Evolutionary conservation across 306 rosid species (phyloP).

Genomic region (Medicago ruthenica): DNA sequence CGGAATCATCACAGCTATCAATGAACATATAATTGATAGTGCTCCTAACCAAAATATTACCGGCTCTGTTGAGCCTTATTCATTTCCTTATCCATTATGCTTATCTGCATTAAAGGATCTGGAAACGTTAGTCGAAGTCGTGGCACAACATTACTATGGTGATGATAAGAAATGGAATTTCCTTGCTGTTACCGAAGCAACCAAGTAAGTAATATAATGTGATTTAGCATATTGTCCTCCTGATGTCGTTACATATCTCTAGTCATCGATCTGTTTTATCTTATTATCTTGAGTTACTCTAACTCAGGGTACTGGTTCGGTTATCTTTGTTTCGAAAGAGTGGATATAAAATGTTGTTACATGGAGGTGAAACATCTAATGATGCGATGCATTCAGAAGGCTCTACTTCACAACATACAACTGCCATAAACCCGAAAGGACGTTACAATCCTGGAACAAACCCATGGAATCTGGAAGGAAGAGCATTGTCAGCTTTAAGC

Average conservation of each 20-base stretch:
- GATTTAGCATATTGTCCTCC: conserved; percentile 22
- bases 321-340: conserved; percentile 79
- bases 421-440: conserved; percentile 47
- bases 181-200: conserved; percentile 84
- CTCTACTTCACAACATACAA: conserved; percentile 49
- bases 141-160: conserved; percentile 84
- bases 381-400: conserved; percentile 46
- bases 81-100: conserved; percentile 83
- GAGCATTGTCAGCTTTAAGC: conserved; percentile 84
- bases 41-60: conserved; percentile 52
- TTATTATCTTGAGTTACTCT: conserved; percentile 43
- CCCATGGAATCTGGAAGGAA: conserved; percentile 78
- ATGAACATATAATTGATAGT: conserved; percentile 81
- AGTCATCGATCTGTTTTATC: conserved; percentile 27
- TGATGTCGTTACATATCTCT: conserved; percentile 4
- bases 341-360: conserved; percentile 88
- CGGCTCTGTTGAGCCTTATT: conserved; percentile 54
- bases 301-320: conserved; percentile 79
- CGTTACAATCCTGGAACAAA: conserved; percentile 49
- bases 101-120: conserved; percentile 89
- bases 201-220: conserved; percentile 65
- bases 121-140: conserved; percentile 92
- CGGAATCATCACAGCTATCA: conserved; percentile 89
- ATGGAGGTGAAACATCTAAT: conserved; percentile 81
- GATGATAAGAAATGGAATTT: conserved; percentile 93